A percentile compares a stretch with the other conserved stretches of the same genome.
Evolutionary conservation across 1,284 basidiomycete species (phyloP).

Genomic region (Fomitopsis palustris): DNA sequence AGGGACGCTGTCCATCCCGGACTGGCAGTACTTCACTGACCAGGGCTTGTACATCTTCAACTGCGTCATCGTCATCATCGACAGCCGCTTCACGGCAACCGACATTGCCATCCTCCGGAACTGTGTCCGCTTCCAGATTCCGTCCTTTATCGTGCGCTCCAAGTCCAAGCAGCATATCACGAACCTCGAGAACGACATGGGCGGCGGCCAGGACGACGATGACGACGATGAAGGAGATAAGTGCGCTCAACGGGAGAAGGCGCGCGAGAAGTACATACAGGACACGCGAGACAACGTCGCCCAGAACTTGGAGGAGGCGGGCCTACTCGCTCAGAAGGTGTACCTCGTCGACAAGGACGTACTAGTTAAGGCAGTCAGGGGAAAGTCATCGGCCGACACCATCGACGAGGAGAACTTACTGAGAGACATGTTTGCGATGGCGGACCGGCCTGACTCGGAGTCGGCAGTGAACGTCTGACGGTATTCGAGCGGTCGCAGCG

Average conservation of each 20-base stretch:
- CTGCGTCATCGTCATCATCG: not conserved
- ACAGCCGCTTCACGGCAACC: not conserved
- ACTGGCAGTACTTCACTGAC: conserved; percentile 2
- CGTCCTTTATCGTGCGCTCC: not conserved
- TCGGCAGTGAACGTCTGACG: not conserved
- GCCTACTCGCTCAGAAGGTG: not conserved
- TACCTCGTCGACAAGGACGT: conserved; percentile 5
- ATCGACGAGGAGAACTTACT: conserved; percentile 1
- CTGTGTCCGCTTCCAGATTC: not conserved
- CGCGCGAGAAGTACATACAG: not conserved
- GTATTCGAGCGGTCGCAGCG: too few species aligned
- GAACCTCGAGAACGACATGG: not conserved
- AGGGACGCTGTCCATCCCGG: not conserved
- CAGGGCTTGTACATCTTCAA: not conserved
- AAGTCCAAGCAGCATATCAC: not conserved
- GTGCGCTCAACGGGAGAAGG: not conserved
- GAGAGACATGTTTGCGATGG: not conserved
- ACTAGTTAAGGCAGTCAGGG: not conserved
- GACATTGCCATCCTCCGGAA: conserved; percentile 2
- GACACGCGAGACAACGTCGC: conserved; percentile 3
- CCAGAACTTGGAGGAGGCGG: not conserved
- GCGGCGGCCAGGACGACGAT: not conserved
- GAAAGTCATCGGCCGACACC: not conserved
- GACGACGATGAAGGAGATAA: not conserved
- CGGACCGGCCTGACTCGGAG: not conserved